A percentile compares a stretch with the other conserved stretches of the same genome.
These are phyloP conservation scores for Nadsonia commutata DNA, from an alignment of 1,139 yeast genomes.

Conservation along the genomic window DNA sequence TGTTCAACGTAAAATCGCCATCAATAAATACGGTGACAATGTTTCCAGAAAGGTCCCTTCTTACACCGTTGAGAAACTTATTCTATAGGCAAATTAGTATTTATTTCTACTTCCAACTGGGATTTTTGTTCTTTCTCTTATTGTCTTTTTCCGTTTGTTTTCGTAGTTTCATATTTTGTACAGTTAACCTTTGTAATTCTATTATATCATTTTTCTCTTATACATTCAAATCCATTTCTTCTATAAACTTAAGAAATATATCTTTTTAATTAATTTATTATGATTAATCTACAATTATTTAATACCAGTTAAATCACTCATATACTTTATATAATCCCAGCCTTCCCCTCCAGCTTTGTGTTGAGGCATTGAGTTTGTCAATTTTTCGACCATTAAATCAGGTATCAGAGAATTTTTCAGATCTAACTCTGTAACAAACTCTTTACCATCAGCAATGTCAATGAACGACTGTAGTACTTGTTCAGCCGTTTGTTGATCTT, in stretches of 20 bases:
- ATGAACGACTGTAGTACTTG: slow-evolving; percentile 27
- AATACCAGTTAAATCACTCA: slow-evolving; percentile 14
- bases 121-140: background rate
- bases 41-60: background rate
- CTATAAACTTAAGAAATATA: background rate
- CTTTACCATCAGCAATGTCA: slow-evolving; percentile 28
- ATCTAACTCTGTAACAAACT: slow-evolving; percentile 27
- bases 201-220: background rate
- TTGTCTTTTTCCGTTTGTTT: background rate
- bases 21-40: background rate
- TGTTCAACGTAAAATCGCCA: background rate
- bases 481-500: slow-evolving; percentile 27
- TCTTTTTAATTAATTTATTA: background rate
- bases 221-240: slow-evolving; percentile 1
- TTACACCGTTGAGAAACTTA: background rate
- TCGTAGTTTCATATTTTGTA: no score
- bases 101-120: background rate
- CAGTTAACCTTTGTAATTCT: background rate
- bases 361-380: slow-evolving; percentile 20
- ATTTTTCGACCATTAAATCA: slow-evolving; percentile 21
- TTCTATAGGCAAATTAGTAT: background rate
- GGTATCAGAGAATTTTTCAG: slow-evolving; percentile 25
- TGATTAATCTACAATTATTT: background rate
- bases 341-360: slow-evolving; percentile 16
- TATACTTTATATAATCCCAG: slow-evolving; percentile 21